These are phyloP conservation scores for Fusarium sp. DNA, from an alignment of 2,329 filamentous ascomycete genomes.

Conservation along the genomic window DNA sequence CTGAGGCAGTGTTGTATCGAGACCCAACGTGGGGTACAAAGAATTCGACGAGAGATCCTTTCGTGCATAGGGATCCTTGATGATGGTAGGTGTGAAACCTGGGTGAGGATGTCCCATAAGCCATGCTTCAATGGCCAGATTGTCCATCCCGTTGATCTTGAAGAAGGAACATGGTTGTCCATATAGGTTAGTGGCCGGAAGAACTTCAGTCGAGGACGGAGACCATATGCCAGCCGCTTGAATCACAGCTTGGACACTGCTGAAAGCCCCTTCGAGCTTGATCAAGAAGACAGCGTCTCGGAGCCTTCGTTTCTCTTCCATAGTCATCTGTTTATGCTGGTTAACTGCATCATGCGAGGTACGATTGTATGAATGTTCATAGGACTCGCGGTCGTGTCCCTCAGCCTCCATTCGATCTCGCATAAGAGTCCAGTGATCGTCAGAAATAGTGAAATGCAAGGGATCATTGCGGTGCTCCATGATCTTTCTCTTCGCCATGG, in stretches of 20 bases:
- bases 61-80: background rate
- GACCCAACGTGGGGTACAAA: background rate
- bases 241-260: background rate
- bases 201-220: background rate
- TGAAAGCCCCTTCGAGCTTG: background rate
- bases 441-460: background rate
- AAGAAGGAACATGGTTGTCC: background rate
- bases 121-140: background rate
- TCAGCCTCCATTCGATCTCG: background rate
- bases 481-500: background rate
- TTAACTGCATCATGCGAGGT: background rate
- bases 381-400: background rate
- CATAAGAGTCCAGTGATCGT: background rate
- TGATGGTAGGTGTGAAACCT: background rate
- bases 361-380: background rate
- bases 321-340: background rate
- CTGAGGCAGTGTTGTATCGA: constrained; percentile 11
- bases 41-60: background rate
- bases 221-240: background rate
- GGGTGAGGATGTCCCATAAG: accelerated
- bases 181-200: background rate
- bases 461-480: background rate
- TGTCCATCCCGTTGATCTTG: background rate
- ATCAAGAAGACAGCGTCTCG: background rate
- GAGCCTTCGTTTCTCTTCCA: background rate